phyloP scores from a whole-genome alignment of 139 green algal species.

The Asterochloris erici region DNA sequence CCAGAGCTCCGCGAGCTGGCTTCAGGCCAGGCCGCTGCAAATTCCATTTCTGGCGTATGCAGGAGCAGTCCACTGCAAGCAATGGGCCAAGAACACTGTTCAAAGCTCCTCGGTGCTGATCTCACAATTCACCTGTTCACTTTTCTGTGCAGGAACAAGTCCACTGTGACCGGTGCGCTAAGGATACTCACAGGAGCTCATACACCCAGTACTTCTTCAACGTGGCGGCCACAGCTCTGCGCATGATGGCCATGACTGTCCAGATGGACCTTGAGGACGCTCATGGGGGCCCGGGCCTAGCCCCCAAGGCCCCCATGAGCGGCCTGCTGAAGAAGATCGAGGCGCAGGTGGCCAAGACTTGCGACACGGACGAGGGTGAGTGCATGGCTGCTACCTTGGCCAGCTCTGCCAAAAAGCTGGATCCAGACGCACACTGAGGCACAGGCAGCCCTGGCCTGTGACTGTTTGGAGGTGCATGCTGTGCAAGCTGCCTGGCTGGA shows the following conservation, averaged over 20 bases:
- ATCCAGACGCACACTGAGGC: too few species aligned
- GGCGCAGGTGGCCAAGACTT: constrained; percentile 45
- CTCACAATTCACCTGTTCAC: background rate
- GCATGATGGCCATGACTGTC: background rate
- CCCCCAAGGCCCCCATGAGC: background rate
- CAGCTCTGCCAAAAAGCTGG: too few species aligned
- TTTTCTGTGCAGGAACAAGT: constrained; percentile 36
- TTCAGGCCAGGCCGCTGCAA: background rate
- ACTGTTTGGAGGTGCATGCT: background rate
- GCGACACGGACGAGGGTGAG: constrained; percentile 55
- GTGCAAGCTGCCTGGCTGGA: background rate
- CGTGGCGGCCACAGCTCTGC: constrained; percentile 12
- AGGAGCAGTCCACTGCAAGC: background rate
- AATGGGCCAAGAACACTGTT: background rate
- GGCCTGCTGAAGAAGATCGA: constrained; percentile 34
- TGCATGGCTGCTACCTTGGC: background rate
- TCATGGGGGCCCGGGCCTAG: background rate
- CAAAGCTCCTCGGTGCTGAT: background rate
- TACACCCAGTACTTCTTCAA: constrained; percentile 43
- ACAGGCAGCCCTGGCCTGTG: background rate
- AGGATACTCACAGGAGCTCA: constrained; percentile 4
- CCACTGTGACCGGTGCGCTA: constrained; percentile 24
- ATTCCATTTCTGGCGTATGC: background rate
- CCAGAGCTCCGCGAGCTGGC: background rate
- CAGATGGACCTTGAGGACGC: background rate